These are phyloP conservation scores for Lyophyllum semitale DNA, from an alignment of 768 basidiomycete species.

Conservation along the genomic window DNA sequence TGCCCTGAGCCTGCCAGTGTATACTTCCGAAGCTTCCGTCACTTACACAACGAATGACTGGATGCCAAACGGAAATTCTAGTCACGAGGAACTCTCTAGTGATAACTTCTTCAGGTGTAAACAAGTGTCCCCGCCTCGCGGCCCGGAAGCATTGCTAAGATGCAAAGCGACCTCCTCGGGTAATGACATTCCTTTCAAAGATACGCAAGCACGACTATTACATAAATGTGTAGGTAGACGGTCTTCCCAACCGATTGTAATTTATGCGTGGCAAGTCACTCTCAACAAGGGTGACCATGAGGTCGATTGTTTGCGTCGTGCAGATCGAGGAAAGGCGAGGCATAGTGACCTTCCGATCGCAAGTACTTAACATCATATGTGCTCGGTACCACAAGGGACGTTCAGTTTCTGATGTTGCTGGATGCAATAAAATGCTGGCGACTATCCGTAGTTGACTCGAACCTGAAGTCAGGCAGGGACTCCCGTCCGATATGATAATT, in stretches of 20 bases:
- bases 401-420: neutral
- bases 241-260: neutral
- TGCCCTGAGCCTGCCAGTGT: slow-evolving; percentile 22
- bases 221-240: neutral
- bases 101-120: slow-evolving; percentile 7
- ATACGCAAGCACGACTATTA: slow-evolving; percentile 2
- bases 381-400: neutral
- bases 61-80: slow-evolving; percentile 15
- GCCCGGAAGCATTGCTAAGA: slow-evolving; percentile 22
- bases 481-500: too few relatives aligned
- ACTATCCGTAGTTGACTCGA: neutral
- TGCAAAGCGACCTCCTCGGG: slow-evolving; percentile 31
- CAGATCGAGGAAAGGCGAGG: too few relatives aligned
- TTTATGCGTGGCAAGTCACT: neutral
- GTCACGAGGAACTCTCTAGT: slow-evolving; percentile 19
- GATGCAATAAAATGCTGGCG: neutral
- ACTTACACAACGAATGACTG: slow-evolving; percentile 14
- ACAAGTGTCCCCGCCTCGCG: slow-evolving; percentile 8
- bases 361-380: neutral
- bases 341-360: neutral
- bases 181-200: slow-evolving; percentile 24
- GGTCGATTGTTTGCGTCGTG: neutral
- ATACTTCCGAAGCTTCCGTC: slow-evolving; percentile 19
- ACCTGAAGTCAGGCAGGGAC: neutral
- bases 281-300: neutral